Base-by-base conservation (phyloP, 495 filamentous ascomycete genomes). In the Amphirosellinia nigrospora region DNA sequence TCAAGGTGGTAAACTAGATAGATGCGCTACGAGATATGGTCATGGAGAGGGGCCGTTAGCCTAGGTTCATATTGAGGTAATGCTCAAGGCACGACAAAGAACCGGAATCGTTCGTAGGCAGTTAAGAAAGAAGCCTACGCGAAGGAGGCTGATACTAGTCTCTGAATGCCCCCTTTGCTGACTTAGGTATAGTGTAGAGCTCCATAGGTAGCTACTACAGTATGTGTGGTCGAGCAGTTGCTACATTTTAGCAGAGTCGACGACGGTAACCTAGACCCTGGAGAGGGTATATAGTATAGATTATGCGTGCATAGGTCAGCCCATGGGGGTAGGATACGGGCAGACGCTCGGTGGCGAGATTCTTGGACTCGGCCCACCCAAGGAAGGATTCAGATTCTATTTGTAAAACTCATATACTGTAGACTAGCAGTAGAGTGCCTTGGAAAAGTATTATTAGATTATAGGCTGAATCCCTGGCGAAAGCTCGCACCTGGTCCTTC, bases 381-480 rank as follows among this genome's bases (percentile, higher is more conserved):
- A 39, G 34, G 19, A 34, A 34, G 34, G 34, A 38, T 52, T 38
- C n/a, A 64, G 41, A 43, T 30, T 61, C 41, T 46, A n/a, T n/a
- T n/a, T n/a, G n/a, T n/a, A 9, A 23, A 21, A 60, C n/a, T 23
- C 23, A 56, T 56, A 26, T 10, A n/a, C 28, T 32, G 15, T 34
- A 19, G 19, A 9, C 45, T 21, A 10, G 55, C 55, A 10, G 55
- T 32, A 46, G 21, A 13, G 15, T n/a, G n/a, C n/a, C 4, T 2
- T 19, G 4, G 6, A 60, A 39, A n/a, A 60, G 56, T 36, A 48
- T 55, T 26, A 52, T 55, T 55, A 52, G 45, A 38, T 48, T 41
- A 66, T 67, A 56, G 52, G 64, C 64, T 67, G 64, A 67, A 67
- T 67, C 50, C 48, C 28, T 34, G 34, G 13, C 63, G 46, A 23